Percentiles rank a stretch among this genome's conserved stretches.
These are phyloP conservation scores for Eimeria necatrix DNA, from an alignment of 169 alveolate species.

Conservation along the genomic window DNA sequence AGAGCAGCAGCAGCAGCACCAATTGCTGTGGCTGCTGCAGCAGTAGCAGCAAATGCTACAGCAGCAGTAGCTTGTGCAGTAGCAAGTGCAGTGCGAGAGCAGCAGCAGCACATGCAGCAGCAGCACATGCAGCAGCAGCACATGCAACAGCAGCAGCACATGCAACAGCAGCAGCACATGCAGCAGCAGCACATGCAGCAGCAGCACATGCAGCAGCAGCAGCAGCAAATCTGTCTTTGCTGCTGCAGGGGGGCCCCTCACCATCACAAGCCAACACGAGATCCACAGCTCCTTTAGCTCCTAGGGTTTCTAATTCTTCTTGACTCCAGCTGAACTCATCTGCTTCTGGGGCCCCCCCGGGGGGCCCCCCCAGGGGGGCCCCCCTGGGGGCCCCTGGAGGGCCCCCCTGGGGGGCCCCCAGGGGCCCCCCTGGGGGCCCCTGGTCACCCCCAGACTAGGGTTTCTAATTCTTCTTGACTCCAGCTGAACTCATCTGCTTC, in stretches of 20 bases:
- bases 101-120: too few relatives aligned
- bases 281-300: not conserved
- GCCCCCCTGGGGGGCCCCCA: not conserved
- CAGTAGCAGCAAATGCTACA: not conserved
- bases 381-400: too few relatives aligned
- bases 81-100: not conserved
- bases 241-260: not conserved
- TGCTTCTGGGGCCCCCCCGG: not conserved
- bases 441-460: not conserved
- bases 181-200: too few relatives aligned
- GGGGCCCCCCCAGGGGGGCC: not conserved
- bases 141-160: too few relatives aligned
- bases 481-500: not conserved
- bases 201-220: not conserved
- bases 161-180: too few relatives aligned
- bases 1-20: too few relatives aligned
- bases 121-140: too few relatives aligned
- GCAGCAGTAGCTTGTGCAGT: not conserved
- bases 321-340: not conserved
- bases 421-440: too few relatives aligned
- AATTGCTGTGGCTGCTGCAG: not conserved
- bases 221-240: not conserved
- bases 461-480: conserved; percentile 12
- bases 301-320: conserved; percentile 13
- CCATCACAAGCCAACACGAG: conserved; percentile 3